Percentiles rank a stretch among this genome's conserved stretches.
phyloP scores from a whole-genome alignment of 2,329 filamentous ascomycete genomes.

The Byssothecium circinans region DNA sequence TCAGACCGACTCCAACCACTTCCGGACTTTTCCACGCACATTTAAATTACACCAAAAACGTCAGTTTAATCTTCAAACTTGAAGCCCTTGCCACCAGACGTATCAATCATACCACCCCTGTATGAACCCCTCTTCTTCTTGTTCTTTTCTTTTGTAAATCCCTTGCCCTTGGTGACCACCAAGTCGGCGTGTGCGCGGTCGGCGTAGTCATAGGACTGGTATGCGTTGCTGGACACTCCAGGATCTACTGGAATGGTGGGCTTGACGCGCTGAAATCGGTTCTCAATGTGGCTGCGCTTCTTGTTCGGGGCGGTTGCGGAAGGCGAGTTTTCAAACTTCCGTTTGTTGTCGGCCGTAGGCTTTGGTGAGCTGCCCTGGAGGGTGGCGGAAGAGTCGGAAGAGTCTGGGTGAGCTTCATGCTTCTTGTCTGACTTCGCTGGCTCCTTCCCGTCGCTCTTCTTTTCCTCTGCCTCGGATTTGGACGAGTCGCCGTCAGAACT shows the following conservation, averaged over 20 bases:
- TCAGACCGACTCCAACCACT: background rate
- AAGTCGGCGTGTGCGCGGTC: constrained; percentile 85
- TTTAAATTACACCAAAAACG: background rate
- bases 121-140: constrained; percentile 81
- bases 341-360: constrained; percentile 44
- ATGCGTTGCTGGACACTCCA: constrained; percentile 75
- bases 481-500: constrained; percentile 19
- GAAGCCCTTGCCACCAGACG: constrained; percentile 77
- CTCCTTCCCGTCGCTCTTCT: background rate
- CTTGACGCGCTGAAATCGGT: constrained; percentile 77
- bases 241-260: constrained; percentile 69
- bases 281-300: constrained; percentile 34
- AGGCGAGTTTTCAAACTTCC: constrained; percentile 42
- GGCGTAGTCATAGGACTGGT: constrained; percentile 83
- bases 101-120: constrained; percentile 85
- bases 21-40: background rate
- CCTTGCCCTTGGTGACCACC: constrained; percentile 89
- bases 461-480: constrained; percentile 22
- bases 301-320: constrained; percentile 32
- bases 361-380: constrained; percentile 32
- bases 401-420: constrained; percentile 32
- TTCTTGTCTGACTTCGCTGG: constrained; percentile 28
- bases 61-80: constrained; percentile 80
- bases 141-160: constrained; percentile 99
- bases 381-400: constrained; percentile 52